Conservation (phyloP, 768 basidiomycete species). For the Gautieria morchelliformis region DNA sequence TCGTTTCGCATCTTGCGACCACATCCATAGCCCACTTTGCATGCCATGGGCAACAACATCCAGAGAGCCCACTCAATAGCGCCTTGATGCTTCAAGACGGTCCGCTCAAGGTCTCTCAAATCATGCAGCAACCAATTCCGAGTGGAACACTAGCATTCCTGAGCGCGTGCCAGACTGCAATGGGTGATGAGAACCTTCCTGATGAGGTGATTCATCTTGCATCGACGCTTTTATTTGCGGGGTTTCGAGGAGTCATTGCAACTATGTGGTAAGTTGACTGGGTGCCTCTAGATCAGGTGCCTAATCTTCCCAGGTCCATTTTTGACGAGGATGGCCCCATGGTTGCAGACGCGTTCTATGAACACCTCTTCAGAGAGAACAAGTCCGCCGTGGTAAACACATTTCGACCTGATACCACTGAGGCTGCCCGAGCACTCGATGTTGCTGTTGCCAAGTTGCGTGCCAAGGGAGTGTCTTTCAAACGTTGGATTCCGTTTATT, state of each 20-base stretch:
- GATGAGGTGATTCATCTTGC: constrained; percentile 24
- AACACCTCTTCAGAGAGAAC: not conserved
- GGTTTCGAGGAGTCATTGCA: constrained; percentile 24
- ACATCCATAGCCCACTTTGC: constrained; percentile 23
- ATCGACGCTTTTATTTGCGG: constrained; percentile 22
- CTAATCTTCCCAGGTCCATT: constrained; percentile 12
- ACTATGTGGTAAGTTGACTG: constrained; percentile 22
- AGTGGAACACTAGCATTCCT: constrained; percentile 21
- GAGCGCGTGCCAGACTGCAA: constrained; percentile 22
- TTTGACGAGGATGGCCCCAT: constrained; percentile 17
- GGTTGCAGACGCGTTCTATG: constrained; percentile 11
- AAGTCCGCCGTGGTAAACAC: not conserved
- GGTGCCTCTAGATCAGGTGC: not conserved
- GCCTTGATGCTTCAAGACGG: constrained; percentile 19
- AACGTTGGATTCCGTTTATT: too few species aligned
- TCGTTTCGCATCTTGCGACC: not conserved
- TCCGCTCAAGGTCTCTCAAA: constrained; percentile 15
- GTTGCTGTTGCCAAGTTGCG: not conserved
- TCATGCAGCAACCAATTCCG: constrained; percentile 12
- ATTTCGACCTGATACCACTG: not conserved
- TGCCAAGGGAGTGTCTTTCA: not conserved
- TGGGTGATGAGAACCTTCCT: constrained; percentile 15
- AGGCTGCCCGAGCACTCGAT: not conserved
- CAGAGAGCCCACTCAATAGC: constrained; percentile 18
- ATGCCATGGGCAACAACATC: constrained; percentile 21